These are phyloP conservation scores for Lentinula detonsa DNA, from an alignment of 768 basidiomycete species.

Conservation along the genomic window DNA sequence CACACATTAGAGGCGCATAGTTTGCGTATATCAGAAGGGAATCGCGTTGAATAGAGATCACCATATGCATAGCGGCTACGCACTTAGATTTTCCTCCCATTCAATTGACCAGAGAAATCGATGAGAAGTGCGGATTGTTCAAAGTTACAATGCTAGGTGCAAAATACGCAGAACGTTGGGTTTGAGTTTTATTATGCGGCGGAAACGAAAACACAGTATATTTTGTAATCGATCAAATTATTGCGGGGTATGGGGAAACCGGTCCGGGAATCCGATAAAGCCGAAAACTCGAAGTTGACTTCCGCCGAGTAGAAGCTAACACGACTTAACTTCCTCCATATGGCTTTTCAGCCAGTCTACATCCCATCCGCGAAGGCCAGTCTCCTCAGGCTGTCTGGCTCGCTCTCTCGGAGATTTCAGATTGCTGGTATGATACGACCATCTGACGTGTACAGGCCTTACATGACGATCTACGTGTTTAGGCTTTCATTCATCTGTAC, in stretches of 20 bases:
- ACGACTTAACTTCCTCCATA: neutral
- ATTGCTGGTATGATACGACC: neutral
- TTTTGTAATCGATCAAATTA: neutral
- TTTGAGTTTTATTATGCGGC: too few species aligned
- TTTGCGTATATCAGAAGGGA: too few species aligned
- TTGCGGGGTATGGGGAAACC: neutral
- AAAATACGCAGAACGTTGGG: too few species aligned
- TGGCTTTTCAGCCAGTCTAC: conserved; percentile 2
- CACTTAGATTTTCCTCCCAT: too few species aligned
- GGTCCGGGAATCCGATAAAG: neutral
- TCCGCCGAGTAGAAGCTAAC: neutral
- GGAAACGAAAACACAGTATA: too few species aligned
- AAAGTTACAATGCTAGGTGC: too few species aligned
- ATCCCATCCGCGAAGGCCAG: neutral
- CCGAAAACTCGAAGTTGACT: neutral
- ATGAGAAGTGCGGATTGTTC: too few species aligned
- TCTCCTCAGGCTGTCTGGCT: neutral
- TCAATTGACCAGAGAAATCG: too few species aligned
- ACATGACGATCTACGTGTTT: neutral
- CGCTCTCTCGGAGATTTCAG: neutral
- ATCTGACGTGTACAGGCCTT: neutral
- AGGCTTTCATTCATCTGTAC: conserved; percentile 5
- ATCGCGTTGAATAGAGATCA: too few species aligned
- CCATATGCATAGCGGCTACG: too few species aligned
- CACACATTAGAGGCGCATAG: too few species aligned